Base-by-base conservation (phyloP, 2,329 filamentous ascomycete genomes). In the Rasamsonia emersonii region DNA sequence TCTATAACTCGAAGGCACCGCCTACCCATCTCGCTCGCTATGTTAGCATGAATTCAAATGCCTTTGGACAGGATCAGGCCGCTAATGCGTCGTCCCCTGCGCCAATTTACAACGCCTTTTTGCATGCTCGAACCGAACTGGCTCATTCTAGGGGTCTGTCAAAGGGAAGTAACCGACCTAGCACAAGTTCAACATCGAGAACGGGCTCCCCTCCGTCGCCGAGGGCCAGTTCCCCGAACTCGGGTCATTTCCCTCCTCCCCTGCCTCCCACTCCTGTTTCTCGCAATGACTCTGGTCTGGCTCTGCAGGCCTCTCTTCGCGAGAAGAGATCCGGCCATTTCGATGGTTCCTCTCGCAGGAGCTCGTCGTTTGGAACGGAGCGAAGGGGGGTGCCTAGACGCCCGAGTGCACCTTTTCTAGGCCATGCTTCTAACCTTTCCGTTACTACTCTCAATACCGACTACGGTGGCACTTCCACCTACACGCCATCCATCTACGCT, bases 251-350 rank as follows among this genome's bases (percentile, higher is more conserved):
- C 53, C 82, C 85, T 6, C 82, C 85, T 6, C 74, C 78, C 0
- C 66, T 85, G 59, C 81, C 83, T 3, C 73, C 73, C 3, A 89
- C 84, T 3, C 81, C 84, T 0, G 75, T 83, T n/a, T 93, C 86
- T 4, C 75, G 86, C 10, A 93, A 82, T 49, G 91, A 98, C 53
- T 95, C 89, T 4, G 89, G 86, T 2, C 93, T 91, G 57, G 83
- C 85, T 20, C 67, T 94, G 35, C 80, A 88, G 41, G 77, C 83
- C 11, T 93, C 85, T 4, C 67, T 98, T 36, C 78, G 86, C 18
- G 91, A 96, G 61, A 98, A 96, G 65, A 77, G 89, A 31, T 96
- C 91, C 3, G 88, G 84, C 2, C 86, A 95, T 54, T 94, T 96
- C 45, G 83, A 91, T 49, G 76, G 81, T 35, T 61, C 68, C 43